These are phyloP conservation scores for Sugiyamaella sp. DNA, from an alignment of 1,139 yeast genomes.

Conservation along the genomic window DNA sequence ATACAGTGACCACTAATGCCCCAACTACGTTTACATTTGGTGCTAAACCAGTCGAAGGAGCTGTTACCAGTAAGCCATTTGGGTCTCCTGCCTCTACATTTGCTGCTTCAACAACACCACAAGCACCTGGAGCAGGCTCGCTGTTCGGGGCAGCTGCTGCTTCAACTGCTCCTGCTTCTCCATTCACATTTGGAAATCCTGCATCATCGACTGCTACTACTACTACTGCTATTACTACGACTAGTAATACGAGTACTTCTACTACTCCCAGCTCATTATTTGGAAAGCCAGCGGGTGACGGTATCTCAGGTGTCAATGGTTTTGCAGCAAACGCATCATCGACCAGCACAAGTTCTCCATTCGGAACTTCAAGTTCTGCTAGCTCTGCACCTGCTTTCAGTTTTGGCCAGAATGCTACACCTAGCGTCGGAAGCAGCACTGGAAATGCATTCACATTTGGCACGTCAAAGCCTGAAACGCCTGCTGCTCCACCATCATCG, in stretches of 20 bases:
- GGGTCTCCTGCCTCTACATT: background rate
- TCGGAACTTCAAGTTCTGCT: background rate
- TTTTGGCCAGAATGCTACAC: constrained; percentile 6
- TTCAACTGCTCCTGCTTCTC: background rate
- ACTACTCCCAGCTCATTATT: constrained; percentile 14
- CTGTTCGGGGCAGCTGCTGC: background rate
- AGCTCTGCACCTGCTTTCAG: too few species aligned
- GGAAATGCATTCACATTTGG: constrained; percentile 10
- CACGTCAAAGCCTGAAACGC: background rate
- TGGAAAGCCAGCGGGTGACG: constrained; percentile 14
- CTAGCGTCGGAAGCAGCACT: background rate
- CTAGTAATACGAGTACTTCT: background rate
- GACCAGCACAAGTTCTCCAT: too few species aligned
- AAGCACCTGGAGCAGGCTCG: background rate
- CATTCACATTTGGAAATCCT: constrained; percentile 11
- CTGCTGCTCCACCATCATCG: constrained; percentile 8
- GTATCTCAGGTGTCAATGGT: too few species aligned
- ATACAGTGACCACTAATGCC: background rate
- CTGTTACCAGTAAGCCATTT: background rate
- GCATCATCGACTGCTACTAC: background rate
- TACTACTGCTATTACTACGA: background rate
- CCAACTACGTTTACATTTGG: background rate
- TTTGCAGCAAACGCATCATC: too few species aligned
- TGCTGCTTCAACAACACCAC: background rate
- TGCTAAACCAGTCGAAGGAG: background rate